Base-by-base conservation (phyloP, 2,329 filamentous ascomycete species). In the Calonectria fujianensis region DNA sequence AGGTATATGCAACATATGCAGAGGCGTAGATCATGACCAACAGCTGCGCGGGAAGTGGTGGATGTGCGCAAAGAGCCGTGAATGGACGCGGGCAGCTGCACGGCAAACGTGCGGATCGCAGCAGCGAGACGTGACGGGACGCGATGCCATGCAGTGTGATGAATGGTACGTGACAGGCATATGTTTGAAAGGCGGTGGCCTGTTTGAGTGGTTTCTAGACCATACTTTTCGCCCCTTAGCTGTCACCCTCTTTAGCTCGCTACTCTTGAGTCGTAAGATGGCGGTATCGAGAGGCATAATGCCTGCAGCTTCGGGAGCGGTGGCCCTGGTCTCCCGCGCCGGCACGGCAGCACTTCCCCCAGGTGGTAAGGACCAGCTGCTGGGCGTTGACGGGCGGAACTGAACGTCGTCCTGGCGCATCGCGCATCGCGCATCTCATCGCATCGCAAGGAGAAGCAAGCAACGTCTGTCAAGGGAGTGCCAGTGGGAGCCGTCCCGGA, bases 231-330 rank as follows among this genome's bases (percentile, higher is more conserved):
- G 54, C 57, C 69, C 61, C 57, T 74, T 74, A 72, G 59, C 57
- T 39, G 59, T 71, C 70, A 65, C 70, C 73, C 73, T 64, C 63
- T 75, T 75, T 48, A 70, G 45, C 71, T 74, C 61, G 48, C 76
- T 68, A 69, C 41, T 54, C 41, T 32, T 32, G 63, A 67, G 74
- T 80, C 75, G 77, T 80, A 78, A 80, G 75, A 80, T 76, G 24
- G 65, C 39, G 29, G 41, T 70, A 39, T 41, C 66, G 68, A 50
- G 66, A 70, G 72, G 69, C 64, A 74, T 74, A 57, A 77, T 77
- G 73, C 45, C 63, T 69, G 51, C 57, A 59, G 31, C 57, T 67
- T 63, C 66, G 70, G 65, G 67, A 74, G 73, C 41, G 54, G 59
- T 65, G 63, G 65, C 68, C 57, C 73, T 74, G 39, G 57, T 54